Percentiles rank a stretch among this genome's conserved stretches.
phyloP scores from a whole-genome alignment of 1,139 yeast species.

The Candida sp. region DNA sequence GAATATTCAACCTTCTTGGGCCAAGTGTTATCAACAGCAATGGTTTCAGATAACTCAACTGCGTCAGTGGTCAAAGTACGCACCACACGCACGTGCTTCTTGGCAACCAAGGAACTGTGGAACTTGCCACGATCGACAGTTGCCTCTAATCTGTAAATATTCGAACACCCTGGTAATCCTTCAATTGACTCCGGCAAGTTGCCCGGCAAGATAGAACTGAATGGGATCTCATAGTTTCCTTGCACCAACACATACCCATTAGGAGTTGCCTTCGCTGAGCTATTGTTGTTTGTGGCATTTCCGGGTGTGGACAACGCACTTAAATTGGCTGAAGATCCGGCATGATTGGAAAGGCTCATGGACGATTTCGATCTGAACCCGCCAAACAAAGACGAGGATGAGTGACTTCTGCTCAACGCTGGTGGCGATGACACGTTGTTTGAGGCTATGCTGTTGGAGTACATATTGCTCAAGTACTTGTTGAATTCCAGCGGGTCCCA shows the following conservation, averaged over 20 bases:
- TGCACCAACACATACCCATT: slow-evolving; percentile 43
- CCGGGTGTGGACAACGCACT: slow-evolving; percentile 10
- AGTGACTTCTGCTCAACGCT: slow-evolving; percentile 27
- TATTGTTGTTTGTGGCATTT: slow-evolving; percentile 19
- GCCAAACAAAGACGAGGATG: slow-evolving; percentile 37
- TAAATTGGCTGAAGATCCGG: slow-evolving; percentile 19
- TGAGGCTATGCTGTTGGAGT: slow-evolving; percentile 23
- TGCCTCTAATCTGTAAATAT: slow-evolving; percentile 81
- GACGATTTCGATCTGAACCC: slow-evolving; percentile 34
- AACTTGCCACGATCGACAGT: slow-evolving; percentile 84
- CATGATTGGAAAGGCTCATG: slow-evolving; percentile 23
- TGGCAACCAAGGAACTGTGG: slow-evolving; percentile 64
- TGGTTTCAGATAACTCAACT: slow-evolving; percentile 87
- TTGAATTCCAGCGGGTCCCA: slow-evolving; percentile 73
- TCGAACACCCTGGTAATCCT: slow-evolving; percentile 85
- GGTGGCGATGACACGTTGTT: slow-evolving; percentile 18
- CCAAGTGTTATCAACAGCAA: slow-evolving; percentile 97
- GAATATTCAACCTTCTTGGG: slow-evolving; percentile 93
- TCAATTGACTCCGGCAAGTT: slow-evolving; percentile 87
- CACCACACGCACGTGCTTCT: slow-evolving; percentile 80
- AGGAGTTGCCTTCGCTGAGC: slow-evolving; percentile 10
- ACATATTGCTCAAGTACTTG: slow-evolving; percentile 31
- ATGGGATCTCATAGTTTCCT: slow-evolving; percentile 94
- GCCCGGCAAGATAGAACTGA: slow-evolving; percentile 86
- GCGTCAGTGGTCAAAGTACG: slow-evolving; percentile 90